Evolutionary conservation across 495 filamentous ascomycete genomes (phyloP).

Genomic region (Saxispiralis lemnorum): DNA sequence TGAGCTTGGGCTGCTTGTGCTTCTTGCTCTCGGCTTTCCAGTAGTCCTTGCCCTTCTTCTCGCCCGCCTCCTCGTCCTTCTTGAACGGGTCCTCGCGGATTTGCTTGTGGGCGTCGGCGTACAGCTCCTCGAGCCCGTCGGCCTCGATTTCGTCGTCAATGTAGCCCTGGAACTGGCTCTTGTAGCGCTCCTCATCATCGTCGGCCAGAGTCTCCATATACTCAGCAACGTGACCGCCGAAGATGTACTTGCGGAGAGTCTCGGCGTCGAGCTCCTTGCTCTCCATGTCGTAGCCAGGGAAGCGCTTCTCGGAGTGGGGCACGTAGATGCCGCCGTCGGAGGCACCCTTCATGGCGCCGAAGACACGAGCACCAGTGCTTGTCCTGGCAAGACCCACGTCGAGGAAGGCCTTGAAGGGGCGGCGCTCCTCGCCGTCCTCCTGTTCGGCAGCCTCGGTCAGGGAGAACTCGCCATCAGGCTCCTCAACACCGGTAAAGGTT

Average conservation of each 20-base stretch:
- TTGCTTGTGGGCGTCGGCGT: slow-evolving; percentile 80
- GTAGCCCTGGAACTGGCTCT: slow-evolving; percentile 92
- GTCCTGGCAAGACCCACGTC: slow-evolving; percentile 94
- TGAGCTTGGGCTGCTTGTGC: slow-evolving; percentile 58
- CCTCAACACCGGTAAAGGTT: slow-evolving; percentile 81
- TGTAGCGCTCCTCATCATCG: slow-evolving; percentile 99
- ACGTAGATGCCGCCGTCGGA: slow-evolving; percentile 93
- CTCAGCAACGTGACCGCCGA: slow-evolving; percentile 92
- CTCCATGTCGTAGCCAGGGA: slow-evolving; percentile 97
- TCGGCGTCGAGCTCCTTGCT: slow-evolving; percentile 91
- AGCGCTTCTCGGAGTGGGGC: slow-evolving; percentile 96
- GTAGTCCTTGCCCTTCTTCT: slow-evolving; percentile 85
- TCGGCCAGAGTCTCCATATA: slow-evolving; percentile 99
- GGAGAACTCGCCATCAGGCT: slow-evolving; percentile 82
- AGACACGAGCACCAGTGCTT: slow-evolving; percentile 93
- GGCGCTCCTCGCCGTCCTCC: slow-evolving; percentile 59
- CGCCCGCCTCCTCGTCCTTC: slow-evolving; percentile 53
- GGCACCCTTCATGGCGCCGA: slow-evolving; percentile 99
- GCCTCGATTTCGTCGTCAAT: slow-evolving; percentile 92
- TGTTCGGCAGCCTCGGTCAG: slow-evolving; percentile 77
- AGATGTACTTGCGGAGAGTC: slow-evolving; percentile 96
- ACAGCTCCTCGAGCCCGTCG: slow-evolving; percentile 92
- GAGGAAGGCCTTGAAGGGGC: slow-evolving; percentile 96
- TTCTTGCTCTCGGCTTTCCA: slow-evolving; percentile 94
- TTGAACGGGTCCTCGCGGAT: slow-evolving; percentile 98